Base-by-base conservation (phyloP, 1,139 yeast species). In the Eremothecium coryli region DNA sequence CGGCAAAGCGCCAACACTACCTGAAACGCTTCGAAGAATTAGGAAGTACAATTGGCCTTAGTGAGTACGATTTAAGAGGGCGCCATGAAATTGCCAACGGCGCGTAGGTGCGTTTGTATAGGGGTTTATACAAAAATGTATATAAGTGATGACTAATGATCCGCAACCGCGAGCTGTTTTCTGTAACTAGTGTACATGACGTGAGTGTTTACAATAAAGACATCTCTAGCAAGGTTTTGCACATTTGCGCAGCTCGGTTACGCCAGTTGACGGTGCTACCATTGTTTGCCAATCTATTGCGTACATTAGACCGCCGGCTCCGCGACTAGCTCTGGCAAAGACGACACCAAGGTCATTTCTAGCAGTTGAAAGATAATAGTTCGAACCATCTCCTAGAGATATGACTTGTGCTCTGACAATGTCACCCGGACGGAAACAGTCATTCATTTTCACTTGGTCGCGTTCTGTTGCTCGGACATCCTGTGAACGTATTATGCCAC, bases 281-380 rank as follows among this genome's bases (percentile, higher is more conserved):
- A 93, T 90, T 8, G 86, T 82, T 59, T 86, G 88, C 97, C 98
- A 93, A 60, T 90, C 97, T 24, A 86, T 60, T 3, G 98, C 94
- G 49, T 77, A 81, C 90, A 93, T 77, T 41, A 79, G 63, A 32
- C 73, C 76, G 2, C 95, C 96, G 7, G 79, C 73, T 3, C 86
- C 82, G 34, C 70, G 71, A 39, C 67, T 69, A 32, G 74, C 67
- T 46, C 69, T 76, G 7, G 98, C 97, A 57, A 88, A 82, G 1
- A 93, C 77, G 2, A 90, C 98, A 2, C 99, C 99, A 34, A 88
- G 66, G 49, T 90, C 95, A 57, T 90, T 85, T 45, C 79, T 68
- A 3, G 96, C 94, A 0, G 98, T 93, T 5, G 86, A 72, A 45
- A 93, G 66, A 57, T 86, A 90, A 55, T 88, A 93, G 52, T 85